These are phyloP conservation scores for Suhomyces sp. DNA, from an alignment of 805 yeast genomes.

Conservation along the genomic window DNA sequence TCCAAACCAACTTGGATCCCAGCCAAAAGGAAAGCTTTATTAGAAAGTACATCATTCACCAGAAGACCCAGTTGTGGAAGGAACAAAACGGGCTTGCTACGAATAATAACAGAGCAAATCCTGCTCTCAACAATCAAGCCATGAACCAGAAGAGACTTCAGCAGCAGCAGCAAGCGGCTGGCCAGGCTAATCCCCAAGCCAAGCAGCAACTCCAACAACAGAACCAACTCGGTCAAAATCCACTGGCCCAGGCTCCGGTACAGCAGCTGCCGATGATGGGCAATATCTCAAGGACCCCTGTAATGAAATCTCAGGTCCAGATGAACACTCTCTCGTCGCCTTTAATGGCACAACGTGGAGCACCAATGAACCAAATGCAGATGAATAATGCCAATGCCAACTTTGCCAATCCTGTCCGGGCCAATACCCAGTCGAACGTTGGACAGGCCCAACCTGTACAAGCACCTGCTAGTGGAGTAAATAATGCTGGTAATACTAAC, in stretches of 20 bases:
- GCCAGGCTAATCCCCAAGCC: constrained; percentile 8
- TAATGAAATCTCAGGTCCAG: constrained; percentile 15
- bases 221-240: constrained; percentile 1
- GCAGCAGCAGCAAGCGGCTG: constrained; percentile 4
- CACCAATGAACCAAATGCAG: constrained; percentile 4
- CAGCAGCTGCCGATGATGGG: constrained; percentile 18
- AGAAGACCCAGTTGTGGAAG: constrained; percentile 27
- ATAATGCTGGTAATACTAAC: not conserved
- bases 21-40: constrained; percentile 38
- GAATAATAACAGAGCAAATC: not conserved
- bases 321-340: constrained; percentile 17
- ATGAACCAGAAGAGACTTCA: constrained; percentile 5
- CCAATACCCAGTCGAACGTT: constrained; percentile 13
- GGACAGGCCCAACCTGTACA: not conserved
- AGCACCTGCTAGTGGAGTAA: not conserved
- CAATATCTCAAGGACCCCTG: constrained; percentile 9
- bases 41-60: constrained; percentile 37
- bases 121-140: constrained; percentile 2
- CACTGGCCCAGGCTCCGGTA: not conserved
- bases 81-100: constrained; percentile 22
- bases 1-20: constrained; percentile 34
- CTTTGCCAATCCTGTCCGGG: not conserved
- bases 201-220: constrained; percentile 4
- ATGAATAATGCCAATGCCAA: constrained; percentile 6
- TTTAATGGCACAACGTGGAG: constrained; percentile 15